Base-by-base conservation (phyloP, 2,329 filamentous ascomycete genomes). In the Colletotrichum musae region DNA sequence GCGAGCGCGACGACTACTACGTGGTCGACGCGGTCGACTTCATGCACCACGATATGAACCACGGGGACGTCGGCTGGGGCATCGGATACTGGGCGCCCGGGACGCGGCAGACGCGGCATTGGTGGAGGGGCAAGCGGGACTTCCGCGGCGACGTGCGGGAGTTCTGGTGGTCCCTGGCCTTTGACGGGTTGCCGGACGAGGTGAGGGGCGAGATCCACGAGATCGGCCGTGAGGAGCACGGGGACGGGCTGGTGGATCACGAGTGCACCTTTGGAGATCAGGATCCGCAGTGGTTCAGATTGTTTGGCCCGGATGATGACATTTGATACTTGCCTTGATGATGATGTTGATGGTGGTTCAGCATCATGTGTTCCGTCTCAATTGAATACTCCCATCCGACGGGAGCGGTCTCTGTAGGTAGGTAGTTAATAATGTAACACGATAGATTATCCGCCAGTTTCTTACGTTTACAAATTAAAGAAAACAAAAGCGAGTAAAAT, bases 11-110 rank as follows among this genome's bases (percentile, higher is more conserved):
- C 32, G 32, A 36, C 32, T 36, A 36, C 9, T 36, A 36, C 32
- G 32, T 10, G 32, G 32, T 36, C 32, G 32, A 36, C 32, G 32
- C 7, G 32, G 32, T 36, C 32, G 32, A 36, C 32, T 36, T 9
- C 32, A 36, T 36, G 32, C 32, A 36, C 32, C 3, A 21, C 6
- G 43, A n/a, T 32, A 9, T 58, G 21, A 41, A 58, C 5, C 24
- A 26, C 10, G 15, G 45, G 1, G 47, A 32, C 43, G 4, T 36
- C 36, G 58, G 61, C 2, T 58, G 53, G 61, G 53, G 61, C 2
- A 64, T 64, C 5, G 61, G 61, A 4, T 64, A 64, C 21, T 50
- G 26, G 7, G 61, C 53, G 43, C 61, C 61, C 2, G 50, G 21
- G 12, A 6, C 24, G 15, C 16, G 12, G 12, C 28, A 18, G 2